A percentile compares a stretch with the other conserved stretches of the same genome.
Evolutionary conservation across 2,329 filamentous ascomycete genomes (phyloP).

Genomic region (Elsinoe arachidis): DNA sequence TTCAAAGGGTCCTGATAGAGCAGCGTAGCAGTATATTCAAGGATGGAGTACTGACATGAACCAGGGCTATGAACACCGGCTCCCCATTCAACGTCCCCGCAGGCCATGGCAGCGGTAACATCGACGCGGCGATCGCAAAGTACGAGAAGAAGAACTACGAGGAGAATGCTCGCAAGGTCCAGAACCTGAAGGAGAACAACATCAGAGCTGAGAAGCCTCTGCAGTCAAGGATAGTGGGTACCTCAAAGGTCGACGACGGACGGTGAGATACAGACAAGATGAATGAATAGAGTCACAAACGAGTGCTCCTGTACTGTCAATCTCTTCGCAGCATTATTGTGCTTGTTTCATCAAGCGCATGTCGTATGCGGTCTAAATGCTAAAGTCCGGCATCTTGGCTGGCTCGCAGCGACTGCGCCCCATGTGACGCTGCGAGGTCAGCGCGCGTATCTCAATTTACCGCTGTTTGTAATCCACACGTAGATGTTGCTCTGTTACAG

Average conservation of each 20-base stretch:
- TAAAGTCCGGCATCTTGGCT: background rate
- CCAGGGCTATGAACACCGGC: constrained; percentile 53
- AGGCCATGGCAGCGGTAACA: constrained; percentile 48
- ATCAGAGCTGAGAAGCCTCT: constrained; percentile 23
- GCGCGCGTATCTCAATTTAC: too few relatives aligned
- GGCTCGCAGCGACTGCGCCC: background rate
- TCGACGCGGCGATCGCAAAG: constrained; percentile 52
- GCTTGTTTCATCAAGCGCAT: too few relatives aligned
- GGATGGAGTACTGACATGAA: background rate
- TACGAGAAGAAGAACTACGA: constrained; percentile 51
- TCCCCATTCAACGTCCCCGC: constrained; percentile 57
- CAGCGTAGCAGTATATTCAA: background rate
- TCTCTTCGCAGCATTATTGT: background rate
- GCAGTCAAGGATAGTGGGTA: background rate
- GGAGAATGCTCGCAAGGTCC: constrained; percentile 48
- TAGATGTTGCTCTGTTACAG: too few relatives aligned
- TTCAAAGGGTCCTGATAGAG: background rate
- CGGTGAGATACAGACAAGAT: background rate
- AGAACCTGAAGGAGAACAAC: constrained; percentile 31
- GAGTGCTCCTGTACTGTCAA: background rate
- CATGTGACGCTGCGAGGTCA: background rate
- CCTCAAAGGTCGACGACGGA: background rate
- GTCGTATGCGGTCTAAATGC: background rate
- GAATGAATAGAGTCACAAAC: background rate
- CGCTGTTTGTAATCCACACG: too few relatives aligned